These are phyloP conservation scores for Aspergillus steynii DNA, from an alignment of 495 filamentous ascomycete species.

Conservation along the genomic window DNA sequence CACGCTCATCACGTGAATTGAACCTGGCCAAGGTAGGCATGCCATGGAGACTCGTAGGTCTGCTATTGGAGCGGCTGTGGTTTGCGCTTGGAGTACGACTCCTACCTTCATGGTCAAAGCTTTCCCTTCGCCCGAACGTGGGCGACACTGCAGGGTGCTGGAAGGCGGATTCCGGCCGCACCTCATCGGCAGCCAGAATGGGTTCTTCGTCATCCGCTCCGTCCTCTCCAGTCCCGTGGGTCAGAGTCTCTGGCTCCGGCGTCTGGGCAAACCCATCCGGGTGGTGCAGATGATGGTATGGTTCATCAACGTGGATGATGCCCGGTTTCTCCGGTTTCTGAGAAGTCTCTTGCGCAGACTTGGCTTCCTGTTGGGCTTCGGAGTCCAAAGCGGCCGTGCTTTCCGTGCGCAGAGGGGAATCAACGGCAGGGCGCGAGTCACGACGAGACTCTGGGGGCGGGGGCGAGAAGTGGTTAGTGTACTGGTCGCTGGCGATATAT, in stretches of 20 bases:
- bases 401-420: constrained; percentile 60
- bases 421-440: constrained; percentile 46
- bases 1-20: constrained; percentile 52
- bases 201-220: constrained; percentile 62
- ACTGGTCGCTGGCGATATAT: constrained; percentile 78
- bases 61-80: constrained; percentile 70
- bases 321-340: constrained; percentile 50
- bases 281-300: constrained; percentile 61
- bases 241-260: constrained; percentile 38
- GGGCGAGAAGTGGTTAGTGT: constrained; percentile 66
- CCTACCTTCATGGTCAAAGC: constrained; percentile 54
- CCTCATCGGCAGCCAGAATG: constrained; percentile 89
- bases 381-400: constrained; percentile 46
- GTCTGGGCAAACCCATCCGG: constrained; percentile 57
- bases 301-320: constrained; percentile 76
- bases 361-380: constrained; percentile 37
- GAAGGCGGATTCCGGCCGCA: constrained; percentile 72
- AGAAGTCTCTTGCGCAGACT: constrained; percentile 17
- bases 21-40: constrained; percentile 47
- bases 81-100: constrained; percentile 55
- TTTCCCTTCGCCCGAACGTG: constrained; percentile 58
- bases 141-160: constrained; percentile 76
- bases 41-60: constrained; percentile 64
- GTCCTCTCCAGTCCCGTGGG: constrained; percentile 31
- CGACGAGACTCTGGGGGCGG: constrained; percentile 54